Evolutionary conservation across 768 basidiomycete genomes (phyloP), one percentile per base, ranked within the genome.

Genomic region (Mycena metata): DNA sequence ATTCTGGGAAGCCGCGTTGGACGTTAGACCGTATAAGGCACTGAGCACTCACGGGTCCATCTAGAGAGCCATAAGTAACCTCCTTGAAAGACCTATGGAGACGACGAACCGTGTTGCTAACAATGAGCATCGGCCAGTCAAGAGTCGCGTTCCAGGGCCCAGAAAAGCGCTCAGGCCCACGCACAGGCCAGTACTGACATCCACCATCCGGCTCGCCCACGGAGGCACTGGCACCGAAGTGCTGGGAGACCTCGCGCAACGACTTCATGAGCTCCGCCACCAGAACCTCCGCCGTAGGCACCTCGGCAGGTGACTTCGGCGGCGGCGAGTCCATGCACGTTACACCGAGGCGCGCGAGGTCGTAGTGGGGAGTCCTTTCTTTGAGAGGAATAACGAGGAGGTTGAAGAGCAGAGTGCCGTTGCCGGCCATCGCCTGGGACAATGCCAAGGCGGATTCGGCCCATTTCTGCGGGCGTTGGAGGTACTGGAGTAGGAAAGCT

Each of bases 91-190:
- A 41, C 15, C 17, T 8, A 24, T 12, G 23, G 5, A 49, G 23
- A 4, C 10, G 30, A 64, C 63, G 0, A 2, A 64, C 63, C 36
- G 75, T 76, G 60, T 78, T 78, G 64, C 75, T 78, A 11, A 75
- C 59, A 49, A 78, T 74, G 59, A 76, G 55, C 71, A 78, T 73
- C 50, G 75, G 75, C 54, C 64, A 72, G 35, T 71, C 66, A 30
- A 78, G 59, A 19, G 45, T 76, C 49, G 72, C 72, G 60, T 78
- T 78, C 77, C 77, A 78, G 49, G 77, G 77, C 16, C 77, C 76
- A 3, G 33, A 45, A 54, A 76, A 78, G 21, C 75, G 60, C 67
- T 78, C 74, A 8, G 74, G 73, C 1, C 72, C 72, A 33, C 57
- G 46, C 43, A 71, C 74, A 46, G 68, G 70, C 75, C 75, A 76